These are phyloP conservation scores for Candida andamanensis DNA, from an alignment of 805 yeast species.

Conservation along the genomic window DNA sequence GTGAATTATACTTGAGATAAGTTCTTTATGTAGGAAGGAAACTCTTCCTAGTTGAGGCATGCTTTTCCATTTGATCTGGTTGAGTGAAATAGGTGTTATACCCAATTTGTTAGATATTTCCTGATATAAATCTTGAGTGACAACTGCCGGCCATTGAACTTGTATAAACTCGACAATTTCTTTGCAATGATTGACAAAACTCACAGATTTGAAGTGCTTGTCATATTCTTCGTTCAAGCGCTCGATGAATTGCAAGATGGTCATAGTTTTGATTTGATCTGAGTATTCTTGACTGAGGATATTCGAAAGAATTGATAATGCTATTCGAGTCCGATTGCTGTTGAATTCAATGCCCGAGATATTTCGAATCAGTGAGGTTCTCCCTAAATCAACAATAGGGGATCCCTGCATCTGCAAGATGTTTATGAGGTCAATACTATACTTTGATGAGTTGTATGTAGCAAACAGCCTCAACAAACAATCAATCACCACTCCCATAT, in stretches of 20 bases:
- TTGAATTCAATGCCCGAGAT: slow-evolving; percentile 7
- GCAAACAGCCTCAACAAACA: slow-evolving; percentile 22
- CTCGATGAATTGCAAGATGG: slow-evolving; percentile 1
- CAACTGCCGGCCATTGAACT: slow-evolving; percentile 2
- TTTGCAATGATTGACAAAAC: slow-evolving; percentile 28
- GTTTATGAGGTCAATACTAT: slow-evolving; percentile 17
- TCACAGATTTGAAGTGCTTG: slow-evolving; percentile 16
- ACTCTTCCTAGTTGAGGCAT: slow-evolving; percentile 20
- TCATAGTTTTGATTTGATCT: not conserved
- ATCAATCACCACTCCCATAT: slow-evolving; percentile 18
- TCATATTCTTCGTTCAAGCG: slow-evolving; percentile 23
- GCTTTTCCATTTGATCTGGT: slow-evolving; percentile 10
- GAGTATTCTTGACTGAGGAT: not conserved
- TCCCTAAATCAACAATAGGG: slow-evolving; percentile 2
- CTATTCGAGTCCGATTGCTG: slow-evolving; percentile 6
- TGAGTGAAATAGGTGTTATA: slow-evolving; percentile 8
- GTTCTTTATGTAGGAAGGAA: slow-evolving; percentile 21
- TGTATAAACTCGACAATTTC: slow-evolving; percentile 16
- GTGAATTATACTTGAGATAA: slow-evolving; percentile 11
- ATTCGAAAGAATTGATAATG: slow-evolving; percentile 2
- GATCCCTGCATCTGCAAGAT: slow-evolving; percentile 1
- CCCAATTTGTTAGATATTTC: slow-evolving; percentile 10
- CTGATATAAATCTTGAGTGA: slow-evolving; percentile 1
- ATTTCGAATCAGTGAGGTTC: slow-evolving; percentile 1
- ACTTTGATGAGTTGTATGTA: slow-evolving; percentile 20